These are phyloP conservation scores for Camelina neglecta DNA, from an alignment of 345 rosid species.

Conservation along the genomic window DNA sequence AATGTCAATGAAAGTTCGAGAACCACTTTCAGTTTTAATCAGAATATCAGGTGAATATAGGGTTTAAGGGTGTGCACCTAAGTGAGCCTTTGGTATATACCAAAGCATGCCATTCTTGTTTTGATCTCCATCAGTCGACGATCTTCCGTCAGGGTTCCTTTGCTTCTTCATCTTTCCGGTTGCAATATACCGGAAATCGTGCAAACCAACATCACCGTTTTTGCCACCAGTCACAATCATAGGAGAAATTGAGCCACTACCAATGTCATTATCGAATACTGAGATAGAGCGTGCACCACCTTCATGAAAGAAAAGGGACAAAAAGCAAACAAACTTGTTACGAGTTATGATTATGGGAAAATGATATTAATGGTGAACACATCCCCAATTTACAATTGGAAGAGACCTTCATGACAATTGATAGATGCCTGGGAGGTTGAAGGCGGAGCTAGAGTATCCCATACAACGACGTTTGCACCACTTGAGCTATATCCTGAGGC, in stretches of 20 bases:
- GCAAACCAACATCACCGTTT: conserved; percentile 89
- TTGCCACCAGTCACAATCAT: conserved; percentile 90
- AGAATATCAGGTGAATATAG: neutral
- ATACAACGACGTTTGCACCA: conserved; percentile 81
- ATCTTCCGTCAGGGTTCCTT: conserved; percentile 50
- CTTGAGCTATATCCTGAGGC: conserved; percentile 84
- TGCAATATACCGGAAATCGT: conserved; percentile 90
- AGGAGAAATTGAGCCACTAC: conserved; percentile 92
- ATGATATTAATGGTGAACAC: conserved; percentile 10
- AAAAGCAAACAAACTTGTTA: conserved; percentile 2
- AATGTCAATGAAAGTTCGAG: conserved; percentile 3
- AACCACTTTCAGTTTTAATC: neutral
- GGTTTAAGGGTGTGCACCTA: conserved; percentile 53
- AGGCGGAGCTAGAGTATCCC: conserved; percentile 97
- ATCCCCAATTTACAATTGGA: neutral
- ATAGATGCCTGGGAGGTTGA: conserved; percentile 83
- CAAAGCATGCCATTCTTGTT: conserved; percentile 86
- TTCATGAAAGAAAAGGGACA: conserved; percentile 43
- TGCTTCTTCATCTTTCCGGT: conserved; percentile 81
- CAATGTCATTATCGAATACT: conserved; percentile 84
- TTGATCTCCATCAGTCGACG: conserved; percentile 56
- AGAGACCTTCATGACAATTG: conserved; percentile 84
- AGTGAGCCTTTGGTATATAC: conserved; percentile 96
- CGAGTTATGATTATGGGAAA: conserved; percentile 3
- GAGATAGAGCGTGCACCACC: conserved; percentile 93